A percentile compares a stretch with the other conserved stretches of the same genome.
Evolutionary conservation across 805 yeast species (phyloP).

Genomic region (Kluyveromyces lactis): DNA sequence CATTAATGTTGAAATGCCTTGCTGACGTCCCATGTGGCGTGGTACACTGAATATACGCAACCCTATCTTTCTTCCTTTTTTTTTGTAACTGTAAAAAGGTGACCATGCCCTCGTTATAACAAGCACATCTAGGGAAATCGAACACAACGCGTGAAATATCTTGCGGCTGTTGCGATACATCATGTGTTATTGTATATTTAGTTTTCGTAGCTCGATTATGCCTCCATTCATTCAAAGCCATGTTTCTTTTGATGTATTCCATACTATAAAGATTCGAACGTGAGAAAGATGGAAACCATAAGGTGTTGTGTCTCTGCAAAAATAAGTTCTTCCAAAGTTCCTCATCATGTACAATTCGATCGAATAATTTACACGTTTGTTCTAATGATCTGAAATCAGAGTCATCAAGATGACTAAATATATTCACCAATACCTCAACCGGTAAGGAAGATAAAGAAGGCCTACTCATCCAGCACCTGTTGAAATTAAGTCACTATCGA

Average conservation of each 20-base stretch:
- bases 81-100: constrained; percentile 26
- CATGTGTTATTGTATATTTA: constrained; percentile 24
- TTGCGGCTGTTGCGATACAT: constrained; percentile 17
- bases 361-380: constrained; percentile 24
- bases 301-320: constrained; percentile 21
- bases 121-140: constrained; percentile 29
- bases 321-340: constrained; percentile 37
- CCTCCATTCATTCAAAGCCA: constrained; percentile 26
- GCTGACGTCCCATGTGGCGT: constrained; percentile 32
- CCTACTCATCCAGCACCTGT: neutral
- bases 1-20: constrained; percentile 27
- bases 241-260: constrained; percentile 28
- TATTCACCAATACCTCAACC: constrained; percentile 29
- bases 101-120: constrained; percentile 30
- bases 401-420: constrained; percentile 31
- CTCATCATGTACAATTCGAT: constrained; percentile 30
- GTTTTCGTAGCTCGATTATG: constrained; percentile 29
- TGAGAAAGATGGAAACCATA: constrained; percentile 32
- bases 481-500: too few relatives aligned
- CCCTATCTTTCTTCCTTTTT: constrained; percentile 17
- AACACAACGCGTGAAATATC: constrained; percentile 21
- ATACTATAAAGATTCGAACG: constrained; percentile 28
- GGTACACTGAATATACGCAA: constrained; percentile 30
- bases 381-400: constrained; percentile 29
- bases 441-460: constrained; percentile 23